Conservation (phyloP, 2,329 filamentous ascomycete species). For the Teratosphaeria pseudoeucalypti region DNA sequence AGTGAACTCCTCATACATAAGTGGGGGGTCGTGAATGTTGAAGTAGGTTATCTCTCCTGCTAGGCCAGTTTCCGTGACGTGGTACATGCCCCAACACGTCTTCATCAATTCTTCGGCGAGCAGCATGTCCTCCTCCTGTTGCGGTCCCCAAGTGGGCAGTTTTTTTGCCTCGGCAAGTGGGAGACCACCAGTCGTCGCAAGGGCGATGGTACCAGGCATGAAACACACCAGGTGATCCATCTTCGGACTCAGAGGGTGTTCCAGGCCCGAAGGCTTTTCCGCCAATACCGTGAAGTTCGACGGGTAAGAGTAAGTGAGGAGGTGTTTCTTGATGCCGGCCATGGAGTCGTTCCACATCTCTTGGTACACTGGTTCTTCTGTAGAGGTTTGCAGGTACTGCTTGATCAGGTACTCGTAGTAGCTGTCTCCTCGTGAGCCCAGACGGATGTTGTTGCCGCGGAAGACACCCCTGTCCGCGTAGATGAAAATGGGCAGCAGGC, state of each 20-base stretch:
- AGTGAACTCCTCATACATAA: slow-evolving; percentile 46
- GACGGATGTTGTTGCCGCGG: slow-evolving; percentile 71
- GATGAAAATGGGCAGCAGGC: slow-evolving; percentile 85
- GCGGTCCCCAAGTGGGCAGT: slow-evolving; percentile 57
- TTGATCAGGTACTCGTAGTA: slow-evolving; percentile 99
- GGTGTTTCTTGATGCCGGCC: slow-evolving; percentile 75
- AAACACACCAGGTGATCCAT: slow-evolving; percentile 99
- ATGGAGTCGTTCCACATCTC: slow-evolving; percentile 90
- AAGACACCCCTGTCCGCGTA: slow-evolving; percentile 70
- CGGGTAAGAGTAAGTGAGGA: slow-evolving; percentile 77
- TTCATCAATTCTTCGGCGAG: slow-evolving; percentile 87
- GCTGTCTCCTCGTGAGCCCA: slow-evolving; percentile 89
- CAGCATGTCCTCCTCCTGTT: slow-evolving; percentile 76
- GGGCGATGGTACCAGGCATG: slow-evolving; percentile 88
- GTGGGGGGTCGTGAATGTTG: slow-evolving; percentile 58
- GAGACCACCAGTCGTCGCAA: slow-evolving; percentile 72
- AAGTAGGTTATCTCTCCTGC: slow-evolving; percentile 94
- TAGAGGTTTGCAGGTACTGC: slow-evolving; percentile 88
- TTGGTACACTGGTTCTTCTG: slow-evolving; percentile 73
- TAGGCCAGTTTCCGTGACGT: slow-evolving; percentile 78
- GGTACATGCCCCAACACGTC: slow-evolving; percentile 98
- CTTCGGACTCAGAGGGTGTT: slow-evolving; percentile 61
- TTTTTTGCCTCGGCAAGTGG: slow-evolving; percentile 66
- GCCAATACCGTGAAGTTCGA: slow-evolving; percentile 80
- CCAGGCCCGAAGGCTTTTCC: slow-evolving; percentile 68